Base-by-base conservation (phyloP, 2,329 filamentous ascomycete species). In the Cadophora gregata region DNA sequence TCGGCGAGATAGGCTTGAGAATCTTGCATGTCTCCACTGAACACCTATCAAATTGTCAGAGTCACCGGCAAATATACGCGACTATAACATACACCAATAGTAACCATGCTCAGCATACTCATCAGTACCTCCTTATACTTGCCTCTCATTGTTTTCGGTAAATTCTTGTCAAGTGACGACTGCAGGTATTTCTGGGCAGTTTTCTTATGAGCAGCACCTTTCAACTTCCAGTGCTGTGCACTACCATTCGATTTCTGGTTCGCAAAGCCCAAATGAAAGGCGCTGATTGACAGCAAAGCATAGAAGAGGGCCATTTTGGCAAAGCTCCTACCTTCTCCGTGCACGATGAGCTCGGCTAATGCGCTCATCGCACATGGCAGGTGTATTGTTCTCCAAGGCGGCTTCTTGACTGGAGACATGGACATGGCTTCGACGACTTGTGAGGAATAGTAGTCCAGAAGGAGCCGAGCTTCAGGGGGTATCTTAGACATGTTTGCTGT, bases 91-190 rank as follows among this genome's bases (percentile, higher is more conserved):
- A 69, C 67, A 29, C 67, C 67, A 50, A 69, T 69, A 4, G 67
- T 69, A 5, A 69, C 67, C 67, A 69, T 69, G 47, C 65, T 67
- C 6, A 69, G 58, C 25, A 59, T 42, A 27, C 59, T 62, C 67
- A 69, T 69, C n/a, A 69, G 45, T 6, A 69, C 36, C 47, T 69
- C 67, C 51, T 69, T 69, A 29, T 69, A 69, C 29, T 69, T 69
- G 4, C 63, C 67, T 47, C 64, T 61, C 3, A 63, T 25, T 16
- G 67, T 33, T 33, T 68, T 68, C 1, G 67, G 51, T 4, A 66
- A 38, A 27, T 33, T 62, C 19, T 47, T 42, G 48, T 66, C 51
- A 3, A 68, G 33, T 36, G 63, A 61, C 7, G 56, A 63, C 25
- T 45, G 48, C 5, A 68, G 51, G 21, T 64, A 64, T 4, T 50